These are phyloP conservation scores for Trypanosoma congolense DNA, from an alignment of 208 protist species.

Conservation along the genomic window DNA sequence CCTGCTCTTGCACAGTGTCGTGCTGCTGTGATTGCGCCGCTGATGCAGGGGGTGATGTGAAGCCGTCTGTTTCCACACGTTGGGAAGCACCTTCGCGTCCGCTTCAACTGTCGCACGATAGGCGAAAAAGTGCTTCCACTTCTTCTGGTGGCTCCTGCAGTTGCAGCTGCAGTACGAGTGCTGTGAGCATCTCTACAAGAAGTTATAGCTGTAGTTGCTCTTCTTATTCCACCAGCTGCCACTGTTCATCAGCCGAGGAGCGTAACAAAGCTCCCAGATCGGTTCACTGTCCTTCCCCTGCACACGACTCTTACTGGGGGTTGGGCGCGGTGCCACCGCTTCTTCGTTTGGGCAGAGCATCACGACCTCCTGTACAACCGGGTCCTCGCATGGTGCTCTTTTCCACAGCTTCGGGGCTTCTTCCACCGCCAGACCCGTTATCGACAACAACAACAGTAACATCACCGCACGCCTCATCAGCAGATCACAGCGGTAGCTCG, in stretches of 20 bases:
- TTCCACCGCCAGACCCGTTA: conserved; percentile 3
- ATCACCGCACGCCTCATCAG: not conserved
- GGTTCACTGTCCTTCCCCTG: no score
- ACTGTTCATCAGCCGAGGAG: no score
- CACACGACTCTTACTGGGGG: no score
- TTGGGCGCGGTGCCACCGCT: no score
- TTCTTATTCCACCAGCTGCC: not conserved
- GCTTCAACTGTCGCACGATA: no score
- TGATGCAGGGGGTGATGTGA: not conserved
- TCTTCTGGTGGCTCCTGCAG: conserved; percentile 1
- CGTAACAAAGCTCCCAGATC: no score
- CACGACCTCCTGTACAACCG: no score
- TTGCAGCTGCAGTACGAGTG: conserved; percentile 8
- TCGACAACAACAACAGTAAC: not conserved
- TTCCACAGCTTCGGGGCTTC: not conserved
- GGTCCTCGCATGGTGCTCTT: not conserved
- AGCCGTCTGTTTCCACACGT: no score
- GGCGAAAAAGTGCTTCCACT: conserved; percentile 3
- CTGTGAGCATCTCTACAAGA: not conserved
- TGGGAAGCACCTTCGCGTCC: no score
- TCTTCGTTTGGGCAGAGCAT: no score
- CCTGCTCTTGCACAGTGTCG: not conserved
- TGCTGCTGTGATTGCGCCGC: not conserved
- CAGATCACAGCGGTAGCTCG: not conserved
- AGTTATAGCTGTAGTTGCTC: not conserved